Conservation (phyloP, 2,329 filamentous ascomycete species). For the Ophiosphaerella korrae region DNA sequence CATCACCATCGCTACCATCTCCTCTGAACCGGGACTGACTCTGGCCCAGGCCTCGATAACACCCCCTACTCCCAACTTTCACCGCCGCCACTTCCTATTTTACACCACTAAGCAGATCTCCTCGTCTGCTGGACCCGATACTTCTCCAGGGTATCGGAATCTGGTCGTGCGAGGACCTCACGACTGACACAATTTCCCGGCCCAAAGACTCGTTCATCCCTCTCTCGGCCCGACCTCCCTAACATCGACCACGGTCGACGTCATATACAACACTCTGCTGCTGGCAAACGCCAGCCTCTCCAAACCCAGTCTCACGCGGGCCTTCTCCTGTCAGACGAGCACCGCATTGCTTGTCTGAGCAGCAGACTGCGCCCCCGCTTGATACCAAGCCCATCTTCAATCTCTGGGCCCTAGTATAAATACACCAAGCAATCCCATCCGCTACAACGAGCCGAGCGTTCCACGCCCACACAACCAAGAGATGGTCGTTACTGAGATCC, state of each 20-base stretch:
- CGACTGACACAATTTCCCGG: conserved; percentile 84
- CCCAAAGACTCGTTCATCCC: conserved; percentile 80
- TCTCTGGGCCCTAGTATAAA: neutral
- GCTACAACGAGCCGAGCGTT: conserved; percentile 21
- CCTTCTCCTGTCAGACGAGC: conserved; percentile 96
- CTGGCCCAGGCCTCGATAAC: conserved; percentile 67
- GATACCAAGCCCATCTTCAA: conserved; percentile 53
- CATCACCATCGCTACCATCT: too few species aligned
- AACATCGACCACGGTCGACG: conserved; percentile 77
- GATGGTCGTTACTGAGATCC: conserved; percentile 85
- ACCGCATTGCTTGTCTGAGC: conserved; percentile 94
- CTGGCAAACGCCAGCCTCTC: conserved; percentile 85
- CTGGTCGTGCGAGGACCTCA: conserved; percentile 67
- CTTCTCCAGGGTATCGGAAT: conserved; percentile 82
- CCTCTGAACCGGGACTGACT: conserved; percentile 16
- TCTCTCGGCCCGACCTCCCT: conserved; percentile 86
- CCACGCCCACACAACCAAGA: conserved; percentile 52
- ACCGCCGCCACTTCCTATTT: conserved; percentile 23
- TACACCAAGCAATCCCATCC: conserved; percentile 16
- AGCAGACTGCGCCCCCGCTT: conserved; percentile 84
- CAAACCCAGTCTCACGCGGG: conserved; percentile 69
- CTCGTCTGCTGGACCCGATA: conserved; percentile 86
- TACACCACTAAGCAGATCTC: conserved; percentile 60
- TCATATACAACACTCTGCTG: conserved; percentile 61
- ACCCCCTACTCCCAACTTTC: conserved; percentile 53